phyloP scores from a whole-genome alignment of 2,329 filamentous ascomycete species.

The Aspergillus novofumigatus region DNA sequence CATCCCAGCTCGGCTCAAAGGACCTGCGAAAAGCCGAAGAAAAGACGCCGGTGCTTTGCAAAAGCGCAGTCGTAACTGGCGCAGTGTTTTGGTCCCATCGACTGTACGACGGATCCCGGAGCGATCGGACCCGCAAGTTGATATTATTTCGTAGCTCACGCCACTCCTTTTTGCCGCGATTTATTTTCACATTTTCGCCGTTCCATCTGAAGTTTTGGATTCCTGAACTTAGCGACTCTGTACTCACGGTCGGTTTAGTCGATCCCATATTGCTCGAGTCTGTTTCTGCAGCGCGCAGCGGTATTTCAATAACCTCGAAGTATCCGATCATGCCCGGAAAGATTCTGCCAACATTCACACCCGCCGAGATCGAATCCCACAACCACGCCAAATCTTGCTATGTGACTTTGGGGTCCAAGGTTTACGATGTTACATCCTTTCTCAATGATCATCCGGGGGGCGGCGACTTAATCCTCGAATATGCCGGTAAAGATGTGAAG shows the following conservation, averaged over 20 bases:
- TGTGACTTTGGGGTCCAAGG: slow-evolving; percentile 82
- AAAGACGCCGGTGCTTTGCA: background rate
- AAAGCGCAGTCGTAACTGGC: background rate
- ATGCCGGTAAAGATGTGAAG: slow-evolving; percentile 80
- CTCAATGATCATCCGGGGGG: slow-evolving; percentile 88
- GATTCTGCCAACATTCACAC: slow-evolving; percentile 77
- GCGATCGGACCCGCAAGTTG: slow-evolving; percentile 15
- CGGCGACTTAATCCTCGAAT: slow-evolving; percentile 80
- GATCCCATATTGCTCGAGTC: background rate
- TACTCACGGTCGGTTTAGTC: background rate
- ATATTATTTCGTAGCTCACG: slow-evolving; percentile 22
- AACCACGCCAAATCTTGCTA: slow-evolving; percentile 82
- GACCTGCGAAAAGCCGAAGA: background rate
- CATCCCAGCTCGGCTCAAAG: background rate
- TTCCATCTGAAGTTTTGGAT: background rate
- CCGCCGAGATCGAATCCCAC: slow-evolving; percentile 75
- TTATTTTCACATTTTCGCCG: slow-evolving; percentile 7
- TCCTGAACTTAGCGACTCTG: background rate
- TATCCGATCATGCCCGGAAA: slow-evolving; percentile 65
- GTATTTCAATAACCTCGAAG: background rate
- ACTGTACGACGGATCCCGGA: slow-evolving; percentile 10
- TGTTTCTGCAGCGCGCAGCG: background rate
- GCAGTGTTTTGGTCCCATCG: background rate
- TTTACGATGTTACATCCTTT: slow-evolving; percentile 94
- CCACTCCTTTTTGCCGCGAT: slow-evolving; percentile 15